These are phyloP conservation scores for Gracilaria gracilis DNA, from an alignment of 23 red algal genomes.

Conservation along the genomic window DNA sequence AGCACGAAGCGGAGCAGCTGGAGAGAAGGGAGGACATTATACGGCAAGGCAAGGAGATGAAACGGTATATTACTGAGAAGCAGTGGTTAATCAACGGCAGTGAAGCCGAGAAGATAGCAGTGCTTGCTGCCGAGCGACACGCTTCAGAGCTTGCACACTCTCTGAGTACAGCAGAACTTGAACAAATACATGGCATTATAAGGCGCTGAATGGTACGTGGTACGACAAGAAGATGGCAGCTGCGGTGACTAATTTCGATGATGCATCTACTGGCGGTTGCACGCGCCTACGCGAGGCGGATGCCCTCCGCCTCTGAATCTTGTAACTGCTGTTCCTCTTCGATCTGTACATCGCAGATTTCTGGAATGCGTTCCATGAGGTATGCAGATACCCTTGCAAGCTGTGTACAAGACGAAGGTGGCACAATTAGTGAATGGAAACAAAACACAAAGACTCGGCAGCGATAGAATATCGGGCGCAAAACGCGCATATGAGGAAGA, in stretches of 20 bases:
- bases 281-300: constrained; percentile 8
- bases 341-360: constrained; percentile 76
- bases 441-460: not conserved
- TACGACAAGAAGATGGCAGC: too few species aligned
- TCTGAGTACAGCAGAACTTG: not conserved
- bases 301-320: constrained; percentile 65
- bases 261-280: not conserved
- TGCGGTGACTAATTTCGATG: too few species aligned
- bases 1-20: not conserved
- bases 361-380: constrained; percentile 70
- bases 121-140: constrained; percentile 22
- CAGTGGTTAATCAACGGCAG: constrained; percentile 35
- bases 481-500: too few species aligned
- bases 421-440: not conserved
- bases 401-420: constrained; percentile 36
- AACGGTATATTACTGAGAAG: constrained; percentile 40
- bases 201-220: not conserved
- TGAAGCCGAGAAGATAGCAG: constrained; percentile 23
- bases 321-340: constrained; percentile 62
- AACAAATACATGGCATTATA: not conserved
- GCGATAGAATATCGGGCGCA: not conserved
- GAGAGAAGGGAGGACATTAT: constrained; percentile 41
- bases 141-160: constrained; percentile 23
- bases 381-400: constrained; percentile 70
- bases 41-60: constrained; percentile 59